A percentile compares a stretch with the other conserved stretches of the same genome.
Conservation (phyloP, 306 rosid species). For the Amphicarpaea edgeworthii region DNA sequence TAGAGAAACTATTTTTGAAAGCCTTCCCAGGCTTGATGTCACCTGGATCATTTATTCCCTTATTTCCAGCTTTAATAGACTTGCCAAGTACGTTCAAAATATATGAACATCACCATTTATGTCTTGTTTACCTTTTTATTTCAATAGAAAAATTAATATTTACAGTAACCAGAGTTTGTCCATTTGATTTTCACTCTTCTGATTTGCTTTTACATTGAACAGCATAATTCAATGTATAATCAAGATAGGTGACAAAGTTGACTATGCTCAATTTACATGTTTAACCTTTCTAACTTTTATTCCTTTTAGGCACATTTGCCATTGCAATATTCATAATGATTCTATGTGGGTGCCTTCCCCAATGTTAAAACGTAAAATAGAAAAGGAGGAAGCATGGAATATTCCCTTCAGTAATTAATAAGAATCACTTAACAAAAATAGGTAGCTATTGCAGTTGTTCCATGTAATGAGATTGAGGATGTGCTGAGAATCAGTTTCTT, state of each 20-base stretch:
- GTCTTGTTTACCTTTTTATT: constrained; percentile 25
- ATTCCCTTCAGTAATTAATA: constrained; percentile 27
- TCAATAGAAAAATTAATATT: constrained; percentile 7
- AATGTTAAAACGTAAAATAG: constrained; percentile 25
- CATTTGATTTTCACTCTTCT: neutral
- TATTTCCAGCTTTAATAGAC: constrained; percentile 80
- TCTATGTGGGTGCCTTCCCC: neutral
- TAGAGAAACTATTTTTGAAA: constrained; percentile 73
- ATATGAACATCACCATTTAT: constrained; percentile 5
- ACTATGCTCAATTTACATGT: neutral
- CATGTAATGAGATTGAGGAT: constrained; percentile 32
- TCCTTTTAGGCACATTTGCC: constrained; percentile 15
- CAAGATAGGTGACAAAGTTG: constrained; percentile 8
- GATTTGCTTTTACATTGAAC: neutral
- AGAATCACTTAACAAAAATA: constrained; percentile 5
- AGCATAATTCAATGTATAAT: constrained; percentile 6
- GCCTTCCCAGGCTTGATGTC: constrained; percentile 83
- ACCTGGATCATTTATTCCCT: constrained; percentile 90
- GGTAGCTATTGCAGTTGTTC: neutral
- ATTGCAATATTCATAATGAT: constrained; percentile 4
- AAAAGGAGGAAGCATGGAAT: constrained; percentile 1
- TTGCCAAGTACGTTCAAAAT: constrained; percentile 78
- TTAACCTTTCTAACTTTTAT: constrained; percentile 12
- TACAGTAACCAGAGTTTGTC: neutral
- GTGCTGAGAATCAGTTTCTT: constrained; percentile 9